A percentile compares a stretch with the other conserved stretches of the same genome.
These are phyloP conservation scores for Colletotrichum karsti DNA, from an alignment of 2,329 filamentous ascomycete genomes.

Conservation along the genomic window DNA sequence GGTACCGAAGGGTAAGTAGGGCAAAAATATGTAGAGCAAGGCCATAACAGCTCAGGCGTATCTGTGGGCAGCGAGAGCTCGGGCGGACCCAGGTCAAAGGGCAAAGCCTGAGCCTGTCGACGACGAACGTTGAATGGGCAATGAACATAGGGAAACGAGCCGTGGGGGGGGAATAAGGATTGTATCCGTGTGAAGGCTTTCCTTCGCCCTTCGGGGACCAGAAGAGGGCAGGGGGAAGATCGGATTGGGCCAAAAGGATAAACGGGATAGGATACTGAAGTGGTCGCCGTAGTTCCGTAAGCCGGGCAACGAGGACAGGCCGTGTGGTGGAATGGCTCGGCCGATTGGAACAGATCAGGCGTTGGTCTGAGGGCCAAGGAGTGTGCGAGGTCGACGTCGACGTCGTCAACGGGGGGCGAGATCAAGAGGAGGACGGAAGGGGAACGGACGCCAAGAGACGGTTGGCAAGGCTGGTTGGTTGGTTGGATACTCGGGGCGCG, in stretches of 20 bases:
- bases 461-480: not conserved
- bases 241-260: not conserved
- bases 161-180: not conserved
- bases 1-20: not conserved
- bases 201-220: constrained; percentile 12
- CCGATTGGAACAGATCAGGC: constrained; percentile 9
- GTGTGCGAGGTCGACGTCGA: not conserved
- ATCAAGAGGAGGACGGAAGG: not conserved
- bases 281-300: not conserved
- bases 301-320: constrained; percentile 1
- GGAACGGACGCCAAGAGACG: constrained; percentile 10
- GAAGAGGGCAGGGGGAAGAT: not conserved
- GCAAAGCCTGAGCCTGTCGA: not conserved
- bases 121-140: not conserved
- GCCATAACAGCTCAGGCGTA: constrained; percentile 13
- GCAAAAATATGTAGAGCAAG: not conserved
- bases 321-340: constrained; percentile 9
- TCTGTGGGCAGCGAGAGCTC: constrained; percentile 16
- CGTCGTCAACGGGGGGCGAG: not conserved
- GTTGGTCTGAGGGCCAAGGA: constrained; percentile 13
- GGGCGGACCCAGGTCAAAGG: constrained; percentile 13
- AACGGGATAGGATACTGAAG: not conserved
- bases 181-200: not conserved
- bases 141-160: not conserved
- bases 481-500: not conserved